Conservation (phyloP, 202 grass and related monocot genomes). For the Zoysia matrella region DNA sequence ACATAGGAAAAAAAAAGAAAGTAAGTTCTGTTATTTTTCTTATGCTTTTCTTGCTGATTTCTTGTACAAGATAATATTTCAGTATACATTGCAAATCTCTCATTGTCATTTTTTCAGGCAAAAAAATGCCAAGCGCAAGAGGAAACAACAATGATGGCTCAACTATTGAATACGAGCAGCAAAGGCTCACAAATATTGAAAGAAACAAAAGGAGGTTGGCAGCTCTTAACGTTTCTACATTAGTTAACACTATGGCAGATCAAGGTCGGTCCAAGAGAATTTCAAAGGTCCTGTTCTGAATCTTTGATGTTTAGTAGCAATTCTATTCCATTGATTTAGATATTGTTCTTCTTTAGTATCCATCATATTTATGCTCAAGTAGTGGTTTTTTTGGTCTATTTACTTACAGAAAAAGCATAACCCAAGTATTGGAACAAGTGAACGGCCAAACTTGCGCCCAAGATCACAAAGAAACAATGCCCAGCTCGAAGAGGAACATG, state of each 20-base stretch:
- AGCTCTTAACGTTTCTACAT: not conserved
- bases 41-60: not conserved
- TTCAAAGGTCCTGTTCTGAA: not conserved
- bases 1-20: not conserved
- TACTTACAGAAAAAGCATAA: not conserved
- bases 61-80: not conserved
- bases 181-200: not conserved
- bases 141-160: not conserved
- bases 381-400: too few relatives aligned
- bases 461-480: not conserved
- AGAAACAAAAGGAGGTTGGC: not conserved
- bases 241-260: not conserved
- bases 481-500: too few relatives aligned
- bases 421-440: not conserved
- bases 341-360: too few relatives aligned
- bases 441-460: not conserved
- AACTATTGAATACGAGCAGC: not conserved
- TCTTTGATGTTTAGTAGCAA: too few relatives aligned
- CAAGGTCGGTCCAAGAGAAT: not conserved
- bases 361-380: too few relatives aligned
- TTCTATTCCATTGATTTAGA: too few relatives aligned
- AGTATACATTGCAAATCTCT: not conserved
- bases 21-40: not conserved
- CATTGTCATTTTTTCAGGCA: not conserved
- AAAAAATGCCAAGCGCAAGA: constrained; percentile 2